Percentiles rank a stretch among this genome's conserved stretches.
Conservation (phyloP, 1,139 yeast species). For the Diutina neorugosa region DNA sequence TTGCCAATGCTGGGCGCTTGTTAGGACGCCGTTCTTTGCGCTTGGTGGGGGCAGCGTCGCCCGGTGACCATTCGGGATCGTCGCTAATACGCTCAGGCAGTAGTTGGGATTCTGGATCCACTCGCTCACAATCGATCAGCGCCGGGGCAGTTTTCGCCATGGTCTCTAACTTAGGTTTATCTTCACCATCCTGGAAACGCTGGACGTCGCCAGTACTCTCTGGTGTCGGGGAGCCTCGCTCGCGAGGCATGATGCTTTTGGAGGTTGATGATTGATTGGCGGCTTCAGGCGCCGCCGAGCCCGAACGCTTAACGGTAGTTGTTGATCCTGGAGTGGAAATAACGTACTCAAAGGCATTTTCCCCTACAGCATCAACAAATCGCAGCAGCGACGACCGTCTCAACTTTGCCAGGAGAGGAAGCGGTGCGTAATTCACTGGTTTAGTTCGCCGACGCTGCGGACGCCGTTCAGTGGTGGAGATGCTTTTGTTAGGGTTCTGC, state of each 20-base stretch:
- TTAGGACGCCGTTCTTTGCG: neutral
- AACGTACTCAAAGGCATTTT: neutral
- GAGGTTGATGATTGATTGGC: neutral
- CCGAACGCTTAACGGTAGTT: neutral
- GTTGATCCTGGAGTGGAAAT: neutral
- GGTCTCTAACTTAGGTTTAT: neutral
- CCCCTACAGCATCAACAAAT: conserved; percentile 1
- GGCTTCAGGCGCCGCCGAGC: neutral
- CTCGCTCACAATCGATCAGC: neutral
- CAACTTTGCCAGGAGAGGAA: conserved; percentile 1
- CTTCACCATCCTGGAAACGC: neutral
- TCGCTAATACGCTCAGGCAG: neutral
- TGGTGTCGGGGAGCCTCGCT: neutral
- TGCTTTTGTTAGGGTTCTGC: neutral
- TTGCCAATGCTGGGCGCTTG: neutral
- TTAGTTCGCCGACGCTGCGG: neutral
- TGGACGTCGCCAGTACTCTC: neutral
- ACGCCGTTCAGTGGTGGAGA: neutral
- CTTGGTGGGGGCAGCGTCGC: neutral
- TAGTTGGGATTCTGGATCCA: neutral
- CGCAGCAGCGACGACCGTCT: neutral
- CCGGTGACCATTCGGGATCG: neutral
- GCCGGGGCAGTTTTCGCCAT: neutral
- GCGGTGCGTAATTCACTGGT: conserved; percentile 2
- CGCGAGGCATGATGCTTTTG: neutral